Conservation (phyloP, 2,329 filamentous ascomycete genomes). For the Paracamarosporium sp. region DNA sequence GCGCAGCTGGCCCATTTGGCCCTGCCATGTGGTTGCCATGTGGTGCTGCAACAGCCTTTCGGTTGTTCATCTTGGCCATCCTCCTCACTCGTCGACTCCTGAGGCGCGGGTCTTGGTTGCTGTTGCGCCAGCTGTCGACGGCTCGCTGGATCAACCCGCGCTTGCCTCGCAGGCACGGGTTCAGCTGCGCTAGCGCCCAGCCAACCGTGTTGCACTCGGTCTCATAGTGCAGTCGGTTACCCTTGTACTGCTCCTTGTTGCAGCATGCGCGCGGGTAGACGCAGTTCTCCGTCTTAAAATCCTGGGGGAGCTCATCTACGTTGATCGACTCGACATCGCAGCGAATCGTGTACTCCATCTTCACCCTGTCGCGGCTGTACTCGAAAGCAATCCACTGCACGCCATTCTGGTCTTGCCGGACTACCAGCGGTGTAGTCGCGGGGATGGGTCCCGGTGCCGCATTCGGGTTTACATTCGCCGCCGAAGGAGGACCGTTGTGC, state of each 20-base stretch:
- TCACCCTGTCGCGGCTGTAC: constrained; percentile 94
- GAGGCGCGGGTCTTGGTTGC: constrained; percentile 92
- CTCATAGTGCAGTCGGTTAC: constrained; percentile 94
- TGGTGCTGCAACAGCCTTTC: constrained; percentile 72
- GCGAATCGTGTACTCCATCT: constrained; percentile 99
- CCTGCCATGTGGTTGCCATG: constrained; percentile 71
- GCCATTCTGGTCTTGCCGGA: constrained; percentile 92
- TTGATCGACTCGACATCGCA: constrained; percentile 98
- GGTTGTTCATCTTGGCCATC: constrained; percentile 94
- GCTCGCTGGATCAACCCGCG: constrained; percentile 94
- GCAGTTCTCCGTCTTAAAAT: constrained; percentile 98
- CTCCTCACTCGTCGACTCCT: constrained; percentile 90
- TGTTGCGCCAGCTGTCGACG: constrained; percentile 98
- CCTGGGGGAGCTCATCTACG: constrained; percentile 79
- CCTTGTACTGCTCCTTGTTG: constrained; percentile 93
- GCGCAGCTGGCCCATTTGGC: constrained; percentile 65
- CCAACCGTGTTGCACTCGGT: constrained; percentile 99
- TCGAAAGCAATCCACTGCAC: constrained; percentile 99
- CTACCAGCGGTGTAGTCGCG: constrained; percentile 91
- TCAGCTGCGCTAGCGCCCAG: constrained; percentile 95
- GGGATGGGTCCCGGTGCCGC: constrained; percentile 96
- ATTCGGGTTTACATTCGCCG: constrained; percentile 76
- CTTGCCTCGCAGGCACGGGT: constrained; percentile 89
- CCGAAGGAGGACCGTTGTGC: constrained; percentile 47
- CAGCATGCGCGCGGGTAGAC: constrained; percentile 96